Percentiles rank a stretch among this genome's conserved stretches.
These are phyloP conservation scores for Hypoxylon sp. DNA, from an alignment of 2,329 filamentous ascomycete species.

Conservation along the genomic window DNA sequence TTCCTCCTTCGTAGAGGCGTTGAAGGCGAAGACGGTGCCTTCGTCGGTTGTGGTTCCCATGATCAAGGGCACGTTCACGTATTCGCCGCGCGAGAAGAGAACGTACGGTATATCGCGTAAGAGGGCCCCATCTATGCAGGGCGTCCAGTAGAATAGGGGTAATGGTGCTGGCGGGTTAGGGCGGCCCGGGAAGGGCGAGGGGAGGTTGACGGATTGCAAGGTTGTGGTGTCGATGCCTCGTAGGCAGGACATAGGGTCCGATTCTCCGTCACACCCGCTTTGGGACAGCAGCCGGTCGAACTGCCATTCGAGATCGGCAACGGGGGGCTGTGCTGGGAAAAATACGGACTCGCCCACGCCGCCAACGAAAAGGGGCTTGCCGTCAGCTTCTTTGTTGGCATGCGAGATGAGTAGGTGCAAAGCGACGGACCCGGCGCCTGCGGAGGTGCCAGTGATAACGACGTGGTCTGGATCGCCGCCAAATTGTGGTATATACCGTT, in stretches of 20 bases:
- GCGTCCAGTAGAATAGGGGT: constrained; percentile 65
- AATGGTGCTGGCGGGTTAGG: constrained; percentile 55
- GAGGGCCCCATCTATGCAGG: constrained; percentile 65
- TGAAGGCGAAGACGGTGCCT: constrained; percentile 62
- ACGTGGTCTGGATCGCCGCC: constrained; percentile 72
- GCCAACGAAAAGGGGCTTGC: constrained; percentile 61
- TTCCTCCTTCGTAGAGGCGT: constrained; percentile 56
- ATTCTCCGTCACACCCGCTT: constrained; percentile 56
- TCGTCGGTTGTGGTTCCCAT: constrained; percentile 63
- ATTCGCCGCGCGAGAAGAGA: constrained; percentile 59
- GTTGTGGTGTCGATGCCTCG: constrained; percentile 54
- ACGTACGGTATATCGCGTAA: constrained; percentile 60
- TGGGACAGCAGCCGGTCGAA: constrained; percentile 58
- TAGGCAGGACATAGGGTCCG: constrained; percentile 61
- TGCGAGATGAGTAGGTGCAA: constrained; percentile 64
- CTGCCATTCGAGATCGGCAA: constrained; percentile 64
- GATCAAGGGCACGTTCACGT: constrained; percentile 62
- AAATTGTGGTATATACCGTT: constrained; percentile 71
- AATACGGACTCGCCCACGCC: constrained; percentile 65
- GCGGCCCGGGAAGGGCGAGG: constrained; percentile 59
- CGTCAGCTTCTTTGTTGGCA: constrained; percentile 56
- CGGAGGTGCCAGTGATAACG: constrained; percentile 73
- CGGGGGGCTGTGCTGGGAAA: constrained; percentile 63
- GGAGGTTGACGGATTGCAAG: constrained; percentile 61
- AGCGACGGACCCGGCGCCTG: constrained; percentile 72